Evolutionary conservation across 306 rosid species (phyloP), one percentile per base, ranked within the genome.

Genomic region (Fagus sylvatica): DNA sequence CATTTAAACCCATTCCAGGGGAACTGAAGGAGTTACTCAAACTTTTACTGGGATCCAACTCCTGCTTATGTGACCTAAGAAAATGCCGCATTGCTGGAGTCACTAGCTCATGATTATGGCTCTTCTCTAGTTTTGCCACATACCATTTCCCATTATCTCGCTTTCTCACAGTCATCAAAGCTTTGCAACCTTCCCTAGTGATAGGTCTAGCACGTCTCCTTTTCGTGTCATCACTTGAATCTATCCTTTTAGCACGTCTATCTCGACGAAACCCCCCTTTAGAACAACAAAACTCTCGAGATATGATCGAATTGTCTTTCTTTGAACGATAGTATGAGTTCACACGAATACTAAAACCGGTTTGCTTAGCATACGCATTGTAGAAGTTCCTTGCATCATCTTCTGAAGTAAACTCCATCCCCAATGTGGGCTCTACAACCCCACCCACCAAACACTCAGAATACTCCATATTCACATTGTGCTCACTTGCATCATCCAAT

Each of bases 131-230:
- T 43, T 73, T 72, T 32, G 51, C 78, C 57, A 72, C 82, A 72
- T 51, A 79, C 74, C 82, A 73, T 37, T 67, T 79, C 67, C 77
- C 78, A 79, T 32, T 22, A 10, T 71, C 82, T 3, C 56, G 67
- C 30, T 32, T 72, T 28, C 77, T 78, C 67, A 51, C 57, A 4
- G 66, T 72, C 73, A 78, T 78, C 72, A 72, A 60, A 6, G 66
- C 77, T 53, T 62, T 78, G 65, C 82, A 78, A 71, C 77, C 57
- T 78, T 72, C 77, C 82, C 72, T 78, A 46, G 81, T 78, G 65
- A 78, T 60, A 46, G 81, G 76, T 74, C 76, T 71, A 71, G 64
- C 71, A 19, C 48, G 56, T 77, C 82, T 78, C 67, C 55, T 62
- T 53, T 39, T 72, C 4, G 30, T 39, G 12, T 60, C 72, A 22